Percentiles rank a stretch among this genome's conserved stretches.
phyloP scores from a whole-genome alignment of 2,329 filamentous ascomycete species.

The Teratosphaeria pseudoeucalypti region DNA sequence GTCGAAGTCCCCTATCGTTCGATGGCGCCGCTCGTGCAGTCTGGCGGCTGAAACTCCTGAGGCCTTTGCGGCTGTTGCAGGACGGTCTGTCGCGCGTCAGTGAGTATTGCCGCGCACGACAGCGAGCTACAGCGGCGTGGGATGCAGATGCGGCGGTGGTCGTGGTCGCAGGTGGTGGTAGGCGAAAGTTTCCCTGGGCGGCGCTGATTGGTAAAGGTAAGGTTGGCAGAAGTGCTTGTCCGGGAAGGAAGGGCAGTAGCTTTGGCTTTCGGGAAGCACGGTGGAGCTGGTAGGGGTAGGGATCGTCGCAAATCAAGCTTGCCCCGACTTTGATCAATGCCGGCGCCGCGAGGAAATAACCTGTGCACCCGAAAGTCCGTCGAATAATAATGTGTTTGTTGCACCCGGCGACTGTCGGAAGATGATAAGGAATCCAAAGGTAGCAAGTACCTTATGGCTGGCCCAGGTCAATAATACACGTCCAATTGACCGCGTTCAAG shows the following conservation, averaged over 20 bases:
- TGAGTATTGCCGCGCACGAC: background rate
- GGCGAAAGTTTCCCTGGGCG: background rate
- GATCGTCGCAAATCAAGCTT: background rate
- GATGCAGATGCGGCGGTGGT: background rate
- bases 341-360: background rate
- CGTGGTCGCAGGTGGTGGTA: background rate
- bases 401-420: too few species aligned
- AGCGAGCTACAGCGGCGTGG: background rate
- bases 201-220: conserved; percentile 13
- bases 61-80: background rate
- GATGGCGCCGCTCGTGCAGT: background rate
- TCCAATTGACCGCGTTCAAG: background rate
- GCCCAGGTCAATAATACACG: background rate
- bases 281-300: conserved; percentile 1
- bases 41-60: background rate
- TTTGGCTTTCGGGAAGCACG: conserved; percentile 9
- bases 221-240: conserved; percentile 4
- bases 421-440: too few species aligned
- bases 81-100: background rate
- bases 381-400: too few species aligned
- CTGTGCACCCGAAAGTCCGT: background rate
- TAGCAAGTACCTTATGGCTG: too few species aligned
- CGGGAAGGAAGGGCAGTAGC: conserved; percentile 3
- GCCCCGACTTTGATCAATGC: background rate
- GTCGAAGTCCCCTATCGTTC: background rate